Evolutionary conservation across 1,284 basidiomycete genomes (phyloP).

Genomic region (Trichosporon faecale): DNA sequence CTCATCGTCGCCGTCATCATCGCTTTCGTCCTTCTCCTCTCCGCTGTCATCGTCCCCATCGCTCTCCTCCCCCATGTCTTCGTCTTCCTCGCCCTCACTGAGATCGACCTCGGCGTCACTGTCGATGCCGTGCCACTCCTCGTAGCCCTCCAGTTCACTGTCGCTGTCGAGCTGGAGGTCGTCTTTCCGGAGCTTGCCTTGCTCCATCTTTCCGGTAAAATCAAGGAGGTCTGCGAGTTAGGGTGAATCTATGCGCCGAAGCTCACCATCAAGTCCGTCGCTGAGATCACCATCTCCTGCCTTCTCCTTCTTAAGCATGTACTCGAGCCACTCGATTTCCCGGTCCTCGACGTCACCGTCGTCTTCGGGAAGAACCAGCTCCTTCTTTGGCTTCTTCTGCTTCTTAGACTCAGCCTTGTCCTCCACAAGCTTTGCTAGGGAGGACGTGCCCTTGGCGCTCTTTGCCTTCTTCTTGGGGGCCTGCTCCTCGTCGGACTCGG

Average conservation of each 20-base stretch:
- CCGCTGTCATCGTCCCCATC: conserved; percentile 15
- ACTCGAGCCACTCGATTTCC: conserved; percentile 74
- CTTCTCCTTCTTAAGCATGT: conserved; percentile 59
- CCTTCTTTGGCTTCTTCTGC: conserved; percentile 31
- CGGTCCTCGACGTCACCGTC: conserved; percentile 62
- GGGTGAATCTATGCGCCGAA: conserved; percentile 32
- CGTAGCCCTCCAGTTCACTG: conserved; percentile 17
- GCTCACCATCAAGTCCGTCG: conserved; percentile 62
- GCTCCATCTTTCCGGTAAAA: conserved; percentile 47
- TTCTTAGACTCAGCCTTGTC: conserved; percentile 25
- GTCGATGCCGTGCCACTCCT: conserved; percentile 16
- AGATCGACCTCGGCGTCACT: conserved; percentile 13
- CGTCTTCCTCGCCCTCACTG: conserved; percentile 21
- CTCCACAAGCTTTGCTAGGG: conserved; percentile 24
- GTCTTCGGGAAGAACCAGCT: conserved; percentile 40
- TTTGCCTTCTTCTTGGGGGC: conserved; percentile 23
- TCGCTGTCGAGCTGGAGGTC: conserved; percentile 15
- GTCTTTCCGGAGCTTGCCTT: conserved; percentile 14
- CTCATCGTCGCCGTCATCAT: conserved; percentile 15
- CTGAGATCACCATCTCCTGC: conserved; percentile 50
- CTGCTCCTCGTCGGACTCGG: conserved; percentile 39
- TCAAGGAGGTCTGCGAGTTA: conserved; percentile 56
- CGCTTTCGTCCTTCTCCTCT: conserved; percentile 18
- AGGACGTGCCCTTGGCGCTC: neutral
- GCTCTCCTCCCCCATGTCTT: conserved; percentile 2